Conservation (phyloP, 1,284 basidiomycete genomes). For the Malassezia yamatoensis region DNA sequence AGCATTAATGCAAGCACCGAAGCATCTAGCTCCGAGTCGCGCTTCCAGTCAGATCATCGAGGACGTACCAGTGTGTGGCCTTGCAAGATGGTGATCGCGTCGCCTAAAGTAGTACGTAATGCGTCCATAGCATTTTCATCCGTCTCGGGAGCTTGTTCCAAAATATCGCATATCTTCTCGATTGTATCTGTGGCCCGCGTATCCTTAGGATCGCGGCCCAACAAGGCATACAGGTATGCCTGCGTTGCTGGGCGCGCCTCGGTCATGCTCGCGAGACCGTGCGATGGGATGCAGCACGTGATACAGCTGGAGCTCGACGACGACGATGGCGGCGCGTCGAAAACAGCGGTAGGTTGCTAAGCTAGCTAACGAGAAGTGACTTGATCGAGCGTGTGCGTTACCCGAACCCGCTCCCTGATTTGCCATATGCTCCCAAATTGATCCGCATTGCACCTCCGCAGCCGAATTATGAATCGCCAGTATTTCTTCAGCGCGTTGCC, state of each 20-base stretch:
- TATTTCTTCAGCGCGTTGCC: constrained; percentile 37
- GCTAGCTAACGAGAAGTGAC: constrained; percentile 21
- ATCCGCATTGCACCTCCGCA: constrained; percentile 30
- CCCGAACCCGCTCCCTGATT: constrained; percentile 46
- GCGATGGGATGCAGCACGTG: constrained; percentile 7
- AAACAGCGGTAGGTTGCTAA: constrained; percentile 11
- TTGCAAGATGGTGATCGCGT: neutral
- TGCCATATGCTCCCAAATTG: constrained; percentile 45
- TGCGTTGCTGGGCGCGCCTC: constrained; percentile 2
- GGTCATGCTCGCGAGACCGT: neutral
- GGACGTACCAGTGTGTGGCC: neutral
- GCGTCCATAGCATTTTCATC: constrained; percentile 1
- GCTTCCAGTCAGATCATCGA: neutral
- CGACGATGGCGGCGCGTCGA: constrained; percentile 16
- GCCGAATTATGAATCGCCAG: constrained; percentile 35
- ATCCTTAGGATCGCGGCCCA: neutral
- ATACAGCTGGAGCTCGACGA: neutral
- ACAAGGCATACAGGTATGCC: constrained; percentile 1
- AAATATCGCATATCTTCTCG: neutral
- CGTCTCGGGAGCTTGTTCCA: neutral
- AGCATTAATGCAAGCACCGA: constrained; percentile 10
- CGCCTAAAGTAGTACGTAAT: constrained; percentile 1
- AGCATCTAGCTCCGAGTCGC: constrained; percentile 8
- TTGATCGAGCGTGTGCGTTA: constrained; percentile 45
- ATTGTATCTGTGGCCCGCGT: neutral